A percentile compares a stretch with the other conserved stretches of the same genome.
Evolutionary conservation across 2,329 filamentous ascomycete species (phyloP).

Genomic region (Cytospora chrysosperma): DNA sequence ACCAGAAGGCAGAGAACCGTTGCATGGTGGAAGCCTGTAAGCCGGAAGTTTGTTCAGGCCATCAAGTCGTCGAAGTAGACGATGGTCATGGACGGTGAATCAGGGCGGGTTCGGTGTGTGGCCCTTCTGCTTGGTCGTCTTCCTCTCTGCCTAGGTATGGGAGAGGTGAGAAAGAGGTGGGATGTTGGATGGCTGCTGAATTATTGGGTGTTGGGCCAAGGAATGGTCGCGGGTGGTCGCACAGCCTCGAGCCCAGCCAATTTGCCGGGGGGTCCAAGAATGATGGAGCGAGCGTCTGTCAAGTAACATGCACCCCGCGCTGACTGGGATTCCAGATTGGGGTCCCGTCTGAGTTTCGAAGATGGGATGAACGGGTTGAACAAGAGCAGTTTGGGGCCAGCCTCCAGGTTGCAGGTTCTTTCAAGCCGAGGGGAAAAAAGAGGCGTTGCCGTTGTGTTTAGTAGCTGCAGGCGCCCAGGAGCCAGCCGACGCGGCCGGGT

Average conservation of each 20-base stretch:
- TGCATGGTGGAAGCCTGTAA: slow-evolving; percentile 38
- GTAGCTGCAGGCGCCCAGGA: slow-evolving; percentile 15
- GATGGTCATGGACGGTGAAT: slow-evolving; percentile 24
- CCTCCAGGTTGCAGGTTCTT: slow-evolving; percentile 13
- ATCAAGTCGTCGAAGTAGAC: slow-evolving; percentile 22
- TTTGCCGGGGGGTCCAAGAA: not conserved
- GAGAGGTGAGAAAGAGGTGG: not conserved
- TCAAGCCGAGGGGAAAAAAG: slow-evolving; percentile 1
- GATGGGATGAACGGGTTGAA: slow-evolving; percentile 10
- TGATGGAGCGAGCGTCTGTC: not conserved
- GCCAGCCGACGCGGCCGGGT: slow-evolving; percentile 1
- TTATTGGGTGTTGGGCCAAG: slow-evolving; percentile 4
- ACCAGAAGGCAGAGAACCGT: slow-evolving; percentile 47
- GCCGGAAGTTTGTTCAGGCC: slow-evolving; percentile 18
- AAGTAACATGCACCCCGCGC: slow-evolving; percentile 4
- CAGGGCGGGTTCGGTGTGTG: slow-evolving; percentile 1
- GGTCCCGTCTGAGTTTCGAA: not conserved
- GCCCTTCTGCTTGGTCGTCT: slow-evolving; percentile 1
- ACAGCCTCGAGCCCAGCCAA: not conserved
- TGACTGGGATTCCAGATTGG: slow-evolving; percentile 1
- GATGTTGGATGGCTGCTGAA: slow-evolving; percentile 2
- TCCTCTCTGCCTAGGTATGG: not conserved
- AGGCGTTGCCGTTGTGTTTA: slow-evolving; percentile 13
- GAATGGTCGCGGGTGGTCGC: slow-evolving; percentile 10
- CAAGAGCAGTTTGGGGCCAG: slow-evolving; percentile 11